Evolutionary conservation across 176 grass and related monocot species (phyloP), one percentile per base, ranked within the genome.

Genomic region (Aegilops umbellulata): DNA sequence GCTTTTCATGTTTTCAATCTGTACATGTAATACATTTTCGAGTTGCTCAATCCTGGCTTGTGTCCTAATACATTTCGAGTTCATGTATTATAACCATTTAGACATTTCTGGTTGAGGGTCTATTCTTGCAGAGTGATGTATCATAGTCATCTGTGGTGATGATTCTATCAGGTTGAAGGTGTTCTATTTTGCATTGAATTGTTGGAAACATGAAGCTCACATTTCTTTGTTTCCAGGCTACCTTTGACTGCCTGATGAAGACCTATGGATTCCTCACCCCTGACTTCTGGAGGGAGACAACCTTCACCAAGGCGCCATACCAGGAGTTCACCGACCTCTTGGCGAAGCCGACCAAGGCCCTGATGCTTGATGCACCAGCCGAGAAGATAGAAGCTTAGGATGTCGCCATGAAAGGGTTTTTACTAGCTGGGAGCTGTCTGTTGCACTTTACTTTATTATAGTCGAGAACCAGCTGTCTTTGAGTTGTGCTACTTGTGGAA

Each of bases 241-340:
- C 94, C 55, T 97, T 97, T 1, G 94, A 97, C 32, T 97, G 94
- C 78, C 67, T 97, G 75, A 90, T 90, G 88, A 97, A 92, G 83
- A 97, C 94, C 8, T 97, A 97, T 24, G 94, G 92, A 35, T 97
- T 97, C 87, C 87, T 97, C 11, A 97, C 94, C 8, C 94, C 92
- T 31, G 94, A 97, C 58, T 97, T 94, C 69, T 97, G 94, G 94
- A 89, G 8, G 20, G 86, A 94, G 47, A 94, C 94, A 65, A 89
- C 69, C 10, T 97, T 94, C n/a, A 11, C 20, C 25, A 92, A 83
- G 85, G 74, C 88, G 0, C 94, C 92, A 0, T 94, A 87, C 84
- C 94, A 94, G 92, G 88, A 94, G 79, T 94, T 25, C 80, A 94
- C 94, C 0, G 94, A 97, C 80, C 19, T 94, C 60, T 90, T 97